Conservation (phyloP, 2,329 filamentous ascomycete genomes). For the Neonectria faginata region DNA sequence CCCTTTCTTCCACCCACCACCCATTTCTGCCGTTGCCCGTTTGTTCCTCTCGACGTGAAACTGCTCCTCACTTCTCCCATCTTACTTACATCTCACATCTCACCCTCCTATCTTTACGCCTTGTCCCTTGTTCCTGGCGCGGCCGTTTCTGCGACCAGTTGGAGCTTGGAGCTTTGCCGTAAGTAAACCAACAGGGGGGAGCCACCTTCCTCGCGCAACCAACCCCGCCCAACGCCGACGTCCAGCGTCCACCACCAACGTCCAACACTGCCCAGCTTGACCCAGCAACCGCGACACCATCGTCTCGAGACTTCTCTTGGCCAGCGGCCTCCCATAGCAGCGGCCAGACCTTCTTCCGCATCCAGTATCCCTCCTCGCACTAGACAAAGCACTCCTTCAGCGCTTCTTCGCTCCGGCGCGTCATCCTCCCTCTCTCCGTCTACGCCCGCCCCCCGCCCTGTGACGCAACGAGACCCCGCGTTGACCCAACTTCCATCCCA, state of each 20-base stretch:
- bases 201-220: slow-evolving; percentile 28
- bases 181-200: slow-evolving; percentile 31
- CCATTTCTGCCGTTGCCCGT: slow-evolving; percentile 17
- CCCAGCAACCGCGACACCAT: slow-evolving; percentile 5
- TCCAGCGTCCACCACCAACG: slow-evolving; percentile 23
- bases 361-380: neutral
- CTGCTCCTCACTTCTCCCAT: slow-evolving; percentile 11
- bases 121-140: slow-evolving; percentile 39
- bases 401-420: slow-evolving; percentile 17
- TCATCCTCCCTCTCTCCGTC: slow-evolving; percentile 7
- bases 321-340: slow-evolving; percentile 5
- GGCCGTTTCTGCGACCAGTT: slow-evolving; percentile 48
- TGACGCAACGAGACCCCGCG: slow-evolving; percentile 20
- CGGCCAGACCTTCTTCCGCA: neutral
- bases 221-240: slow-evolving; percentile 41
- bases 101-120: slow-evolving; percentile 20
- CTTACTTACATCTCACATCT: slow-evolving; percentile 15
- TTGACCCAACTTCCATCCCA: slow-evolving; percentile 2
- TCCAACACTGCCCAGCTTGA: slow-evolving; percentile 12
- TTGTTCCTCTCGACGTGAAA: slow-evolving; percentile 13
- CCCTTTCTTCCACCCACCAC: slow-evolving; percentile 14
- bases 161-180: slow-evolving; percentile 34
- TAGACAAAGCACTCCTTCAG: slow-evolving; percentile 15
- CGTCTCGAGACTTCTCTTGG: slow-evolving; percentile 20
- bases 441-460: slow-evolving; percentile 3